Evolutionary conservation across 202 grass and related monocot species (phyloP), one percentile per base, ranked within the genome.

Genomic region (Hordeum pubiflorum): DNA sequence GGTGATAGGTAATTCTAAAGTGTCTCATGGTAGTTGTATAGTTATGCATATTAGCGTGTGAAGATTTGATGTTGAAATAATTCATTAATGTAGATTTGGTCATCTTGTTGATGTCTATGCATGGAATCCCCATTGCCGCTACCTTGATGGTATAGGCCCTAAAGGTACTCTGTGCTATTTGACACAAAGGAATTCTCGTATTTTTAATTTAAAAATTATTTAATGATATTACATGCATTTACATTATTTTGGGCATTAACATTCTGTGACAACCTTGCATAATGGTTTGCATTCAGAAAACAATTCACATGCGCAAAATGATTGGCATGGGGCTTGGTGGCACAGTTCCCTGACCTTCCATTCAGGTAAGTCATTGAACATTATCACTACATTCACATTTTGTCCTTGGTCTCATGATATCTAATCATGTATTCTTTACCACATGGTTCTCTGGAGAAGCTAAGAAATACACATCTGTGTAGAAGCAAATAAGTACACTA

Each of bases 241-340:
- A 77, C 46, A 7, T 78, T 87, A 3, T 70, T 70, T 79, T 76
- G 20, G 75, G 73, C 38, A 24, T 40, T 27, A 44, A 60, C 23
- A 52, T 81, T 84, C 40, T 69, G 22, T 79, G 67, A 46, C 7
- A 79, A 78, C 41, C 11, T 20, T 56, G 59, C 50, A 29, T 63
- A 7, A 84, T 76, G 34, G 62, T 75, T 81, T 48, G 46, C 74
- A 31, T 87, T 33, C 80, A 99, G 92, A 84, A 67, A 99, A 99
- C 75, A 83, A 76, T 88, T 90, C 92, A 75, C 91, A 99, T 88
- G 92, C 89, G 77, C 89, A 91, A 80, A 99, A 99, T 74, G 96
- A 99, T 88, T 99, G 96, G 96, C 92, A 88, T 37, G 92, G 96
- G 52, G 86, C 89, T 26, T 99, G 96, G 92, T 96, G 96, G 92